A percentile compares a stretch with the other conserved stretches of the same genome.
Evolutionary conservation across 495 filamentous ascomycete genomes (phyloP).

Genomic region (Ramalina peruviana): DNA sequence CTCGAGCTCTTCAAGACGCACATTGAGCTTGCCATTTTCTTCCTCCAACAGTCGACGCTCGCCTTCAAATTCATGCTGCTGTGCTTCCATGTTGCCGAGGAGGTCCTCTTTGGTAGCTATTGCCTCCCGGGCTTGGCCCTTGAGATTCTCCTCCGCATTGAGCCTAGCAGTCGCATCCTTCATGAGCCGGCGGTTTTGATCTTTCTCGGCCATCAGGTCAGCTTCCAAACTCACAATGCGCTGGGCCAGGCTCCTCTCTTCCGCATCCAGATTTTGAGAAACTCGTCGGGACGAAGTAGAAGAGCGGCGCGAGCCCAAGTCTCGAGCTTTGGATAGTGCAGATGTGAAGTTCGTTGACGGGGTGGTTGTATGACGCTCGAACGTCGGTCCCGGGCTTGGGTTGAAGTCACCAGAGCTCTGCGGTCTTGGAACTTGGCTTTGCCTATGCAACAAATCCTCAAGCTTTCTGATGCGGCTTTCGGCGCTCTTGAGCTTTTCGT

Average conservation of each 20-base stretch:
- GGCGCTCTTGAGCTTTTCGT: constrained; percentile 71
- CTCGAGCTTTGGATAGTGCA: constrained; percentile 39
- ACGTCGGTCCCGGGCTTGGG: not conserved
- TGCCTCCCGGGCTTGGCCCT: constrained; percentile 35
- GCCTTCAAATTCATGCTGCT: constrained; percentile 73
- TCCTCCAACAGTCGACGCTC: constrained; percentile 69
- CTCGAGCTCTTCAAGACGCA: constrained; percentile 71
- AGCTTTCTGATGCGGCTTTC: constrained; percentile 85
- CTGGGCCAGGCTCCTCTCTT: constrained; percentile 51
- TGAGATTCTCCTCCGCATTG: constrained; percentile 50
- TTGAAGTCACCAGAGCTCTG: constrained; percentile 53
- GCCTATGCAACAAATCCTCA: constrained; percentile 84
- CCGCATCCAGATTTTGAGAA: constrained; percentile 49
- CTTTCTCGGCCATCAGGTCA: constrained; percentile 56
- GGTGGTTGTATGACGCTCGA: constrained; percentile 14
- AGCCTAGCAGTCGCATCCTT: constrained; percentile 42
- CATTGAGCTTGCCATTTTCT: constrained; percentile 60
- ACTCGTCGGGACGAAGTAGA: constrained; percentile 53
- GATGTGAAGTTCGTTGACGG: constrained; percentile 29
- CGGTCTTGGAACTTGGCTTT: constrained; percentile 58
- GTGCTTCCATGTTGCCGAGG: constrained; percentile 83
- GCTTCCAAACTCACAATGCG: constrained; percentile 69
- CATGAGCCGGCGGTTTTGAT: constrained; percentile 39
- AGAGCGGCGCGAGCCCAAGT: constrained; percentile 43
- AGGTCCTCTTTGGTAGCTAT: constrained; percentile 89